Evolutionary conservation across 331 rosid species (phyloP), one percentile per base, ranked within the genome.

Genomic region (Malus hybrid): DNA sequence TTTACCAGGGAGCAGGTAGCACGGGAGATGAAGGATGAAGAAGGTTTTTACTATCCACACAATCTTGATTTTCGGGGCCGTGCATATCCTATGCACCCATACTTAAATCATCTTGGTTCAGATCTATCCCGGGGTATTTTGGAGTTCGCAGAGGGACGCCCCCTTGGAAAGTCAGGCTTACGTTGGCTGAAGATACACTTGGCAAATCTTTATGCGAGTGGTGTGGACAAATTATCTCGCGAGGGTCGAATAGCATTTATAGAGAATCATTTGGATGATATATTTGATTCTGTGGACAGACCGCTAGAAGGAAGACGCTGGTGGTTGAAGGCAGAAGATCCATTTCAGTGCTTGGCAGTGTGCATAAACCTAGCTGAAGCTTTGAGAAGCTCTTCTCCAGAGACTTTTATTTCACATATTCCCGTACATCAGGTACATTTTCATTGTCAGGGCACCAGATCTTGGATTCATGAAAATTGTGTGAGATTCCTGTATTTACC

Each of bases 271-370:
- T 82, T 92, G 68, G 93, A 87, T 85, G 97, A 89, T 61, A 89
- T 94, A 84, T 89, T 87, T 90, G 97, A 94, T 86, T 94, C 99
- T 80, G 92, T 90, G 18, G 92, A 89, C 69, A 89, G 80, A 77
- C 97, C 99, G 67, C 88, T 90, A 65, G 97, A 92, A 87, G 99
- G 99, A 77, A 89, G 81, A 71, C 89, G 85, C 44, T 94, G 99
- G 99, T 94, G 99, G 99, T 85, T 94, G 83, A 90, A 85, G 77
- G 99, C 99, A 22, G 99, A 94, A 86, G 99, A 94, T 84, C 97
- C 99, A 20, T 94, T 92, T 80, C 99, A 94, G 84, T 92, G 84
- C 87, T 86, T 94, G 82, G 97, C 99, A 66, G 97, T 83, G 22
- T 94, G 99, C 91, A 86, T 86, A 39, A 79, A 87, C 78, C 89